Percentiles rank a stretch among this genome's conserved stretches.
phyloP scores from a whole-genome alignment of 192 early-diverging fungal genomes.

The Piromyces finnis region DNA sequence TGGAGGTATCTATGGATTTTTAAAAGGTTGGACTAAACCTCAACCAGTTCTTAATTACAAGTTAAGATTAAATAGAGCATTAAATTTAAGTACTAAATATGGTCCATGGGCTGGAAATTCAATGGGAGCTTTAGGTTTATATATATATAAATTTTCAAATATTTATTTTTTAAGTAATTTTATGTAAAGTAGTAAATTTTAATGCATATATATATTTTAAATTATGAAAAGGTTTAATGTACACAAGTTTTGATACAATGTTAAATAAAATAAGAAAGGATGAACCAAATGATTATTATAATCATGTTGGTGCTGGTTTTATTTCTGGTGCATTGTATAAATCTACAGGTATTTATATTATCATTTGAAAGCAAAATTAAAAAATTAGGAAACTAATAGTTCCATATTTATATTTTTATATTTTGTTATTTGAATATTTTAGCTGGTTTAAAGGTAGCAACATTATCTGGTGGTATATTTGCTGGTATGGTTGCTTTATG shows the following conservation, averaged over 20 bases:
- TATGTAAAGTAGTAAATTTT: too few relatives aligned
- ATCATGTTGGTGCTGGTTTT: neutral
- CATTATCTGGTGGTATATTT: neutral
- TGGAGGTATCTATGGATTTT: neutral
- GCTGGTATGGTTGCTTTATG: neutral
- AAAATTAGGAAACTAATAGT: too few relatives aligned
- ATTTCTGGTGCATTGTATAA: neutral
- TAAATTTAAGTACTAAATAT: neutral
- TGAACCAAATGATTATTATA: neutral
- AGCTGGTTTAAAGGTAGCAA: neutral
- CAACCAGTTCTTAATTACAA: neutral
- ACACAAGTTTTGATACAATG: neutral
- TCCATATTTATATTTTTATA: too few relatives aligned
- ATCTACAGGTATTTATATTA: neutral
- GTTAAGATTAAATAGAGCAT: neutral
- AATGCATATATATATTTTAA: neutral
- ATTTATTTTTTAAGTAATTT: too few relatives aligned
- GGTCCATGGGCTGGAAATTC: neutral
- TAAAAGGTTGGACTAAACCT: neutral
- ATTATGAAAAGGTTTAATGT: neutral
- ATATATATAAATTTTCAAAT: neutral
- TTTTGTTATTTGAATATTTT: neutral
- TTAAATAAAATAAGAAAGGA: neutral
- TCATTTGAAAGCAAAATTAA: too few relatives aligned
- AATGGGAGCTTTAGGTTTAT: neutral